phyloP scores from a whole-genome alignment of 2,329 filamentous ascomycete genomes.

The Bipolaris bicolor region DNA sequence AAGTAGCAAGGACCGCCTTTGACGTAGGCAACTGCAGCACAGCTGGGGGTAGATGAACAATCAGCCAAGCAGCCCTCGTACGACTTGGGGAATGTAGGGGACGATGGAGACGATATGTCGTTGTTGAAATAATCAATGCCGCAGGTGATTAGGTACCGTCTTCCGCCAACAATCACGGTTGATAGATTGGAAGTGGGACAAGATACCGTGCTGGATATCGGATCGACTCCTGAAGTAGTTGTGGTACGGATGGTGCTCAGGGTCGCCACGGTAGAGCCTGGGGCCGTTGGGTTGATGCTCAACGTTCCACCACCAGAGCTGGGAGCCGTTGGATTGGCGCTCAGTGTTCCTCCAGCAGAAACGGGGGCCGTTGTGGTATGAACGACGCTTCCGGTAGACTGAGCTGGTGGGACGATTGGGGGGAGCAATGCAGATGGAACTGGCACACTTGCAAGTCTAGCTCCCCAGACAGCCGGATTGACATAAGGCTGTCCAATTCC shows the following conservation, averaged over 20 bases:
- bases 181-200: conserved; percentile 17
- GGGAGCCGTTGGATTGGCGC: no score
- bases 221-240: background rate
- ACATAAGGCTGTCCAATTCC: conserved; percentile 11
- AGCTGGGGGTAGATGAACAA: conserved; percentile 23
- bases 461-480: conserved; percentile 17
- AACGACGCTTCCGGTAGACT: no score
- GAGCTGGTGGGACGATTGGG: background rate
- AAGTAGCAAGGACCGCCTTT: conserved; percentile 24
- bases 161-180: conserved; percentile 1
- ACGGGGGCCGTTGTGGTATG: no score
- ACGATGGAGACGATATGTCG: conserved; percentile 4
- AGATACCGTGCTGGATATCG: conserved; percentile 3
- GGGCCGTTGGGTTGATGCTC: no score
- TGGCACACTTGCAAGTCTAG: conserved; percentile 6
- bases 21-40: conserved; percentile 30
- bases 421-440: background rate
- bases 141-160: conserved; percentile 18
- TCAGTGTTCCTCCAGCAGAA: background rate
- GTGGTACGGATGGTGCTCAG: background rate
- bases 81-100: conserved; percentile 18
- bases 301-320: no score
- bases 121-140: conserved; percentile 12
- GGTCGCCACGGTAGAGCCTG: background rate
- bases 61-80: conserved; percentile 25